Percentiles rank a stretch among this genome's conserved stretches.
Conservation (phyloP, 2,329 filamentous ascomycete genomes). For the Apiospora pterosperma region DNA sequence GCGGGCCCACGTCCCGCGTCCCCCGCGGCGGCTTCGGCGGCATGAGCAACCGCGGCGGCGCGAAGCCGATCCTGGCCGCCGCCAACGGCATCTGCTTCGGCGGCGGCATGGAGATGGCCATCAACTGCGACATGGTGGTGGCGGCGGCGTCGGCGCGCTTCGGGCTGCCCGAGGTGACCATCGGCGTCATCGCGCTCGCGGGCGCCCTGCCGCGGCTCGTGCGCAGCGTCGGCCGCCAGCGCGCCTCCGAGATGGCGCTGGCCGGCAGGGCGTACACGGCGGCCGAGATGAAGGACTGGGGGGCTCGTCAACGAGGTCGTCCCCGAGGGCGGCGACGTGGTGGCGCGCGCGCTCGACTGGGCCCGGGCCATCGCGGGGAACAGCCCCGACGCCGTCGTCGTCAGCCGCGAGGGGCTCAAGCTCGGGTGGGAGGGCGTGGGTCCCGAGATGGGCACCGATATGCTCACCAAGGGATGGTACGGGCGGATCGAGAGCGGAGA, state of each 20-base stretch:
- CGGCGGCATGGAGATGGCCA: slow-evolving; percentile 72
- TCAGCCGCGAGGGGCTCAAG: slow-evolving; percentile 68
- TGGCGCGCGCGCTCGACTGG: slow-evolving; percentile 52
- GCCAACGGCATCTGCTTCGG: slow-evolving; percentile 74
- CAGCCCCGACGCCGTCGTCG: slow-evolving; percentile 73
- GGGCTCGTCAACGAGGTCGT: slow-evolving; percentile 68
- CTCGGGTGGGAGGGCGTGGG: slow-evolving; percentile 69
- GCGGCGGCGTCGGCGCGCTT: slow-evolving; percentile 59
- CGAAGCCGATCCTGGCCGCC: slow-evolving; percentile 73
- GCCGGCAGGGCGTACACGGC: slow-evolving; percentile 59
- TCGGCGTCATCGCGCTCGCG: slow-evolving; percentile 68
- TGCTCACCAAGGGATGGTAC: slow-evolving; percentile 57
- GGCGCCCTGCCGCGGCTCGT: slow-evolving; percentile 67
- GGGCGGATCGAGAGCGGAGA: slow-evolving; percentile 59
- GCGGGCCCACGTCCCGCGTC: slow-evolving; percentile 23
- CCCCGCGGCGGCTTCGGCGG: slow-evolving; percentile 58
- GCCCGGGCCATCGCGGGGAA: slow-evolving; percentile 61
- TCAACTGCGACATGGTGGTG: slow-evolving; percentile 71
- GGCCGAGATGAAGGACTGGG: slow-evolving; percentile 59
- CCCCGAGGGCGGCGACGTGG: slow-evolving; percentile 14
- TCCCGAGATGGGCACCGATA: slow-evolving; percentile 58
- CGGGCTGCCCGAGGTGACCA: slow-evolving; percentile 66
- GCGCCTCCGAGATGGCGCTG: slow-evolving; percentile 69
- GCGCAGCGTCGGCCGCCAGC: slow-evolving; percentile 62
- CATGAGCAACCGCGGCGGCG: slow-evolving; percentile 61